Conservation (phyloP, 495 filamentous ascomycete genomes). For the Hypoxylon crocopeplum region DNA sequence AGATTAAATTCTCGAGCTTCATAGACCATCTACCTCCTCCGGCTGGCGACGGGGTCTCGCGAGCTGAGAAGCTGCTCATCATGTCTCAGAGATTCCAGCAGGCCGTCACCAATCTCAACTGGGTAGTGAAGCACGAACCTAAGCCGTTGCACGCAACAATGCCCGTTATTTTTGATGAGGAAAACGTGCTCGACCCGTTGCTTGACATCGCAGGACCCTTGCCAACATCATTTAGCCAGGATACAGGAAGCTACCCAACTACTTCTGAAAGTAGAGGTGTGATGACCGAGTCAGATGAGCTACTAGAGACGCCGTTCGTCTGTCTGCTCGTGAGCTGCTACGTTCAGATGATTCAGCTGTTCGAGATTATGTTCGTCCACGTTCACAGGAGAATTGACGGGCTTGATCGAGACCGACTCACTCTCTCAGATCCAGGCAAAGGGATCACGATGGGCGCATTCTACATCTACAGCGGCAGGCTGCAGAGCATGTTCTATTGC, state of each 20-base stretch:
- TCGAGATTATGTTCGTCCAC: constrained; percentile 29
- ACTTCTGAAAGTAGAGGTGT: background rate
- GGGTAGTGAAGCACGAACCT: constrained; percentile 28
- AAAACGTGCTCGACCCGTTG: background rate
- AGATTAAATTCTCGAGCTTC: constrained; percentile 23
- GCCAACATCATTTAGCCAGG: background rate
- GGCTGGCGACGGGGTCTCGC: constrained; percentile 20
- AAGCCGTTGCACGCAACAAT: background rate
- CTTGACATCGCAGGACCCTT: background rate
- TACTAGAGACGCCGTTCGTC: constrained; percentile 11
- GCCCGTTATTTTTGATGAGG: background rate
- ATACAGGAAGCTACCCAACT: background rate
- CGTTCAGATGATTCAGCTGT: constrained; percentile 26
- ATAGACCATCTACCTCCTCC: constrained; percentile 15
- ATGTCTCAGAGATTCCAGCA: constrained; percentile 31
- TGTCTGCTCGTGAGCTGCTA: constrained; percentile 28
- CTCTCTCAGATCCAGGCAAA: constrained; percentile 20
- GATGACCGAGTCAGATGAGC: background rate
- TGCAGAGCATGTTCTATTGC: constrained; percentile 31
- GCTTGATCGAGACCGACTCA: constrained; percentile 6
- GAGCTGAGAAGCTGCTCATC: constrained; percentile 30
- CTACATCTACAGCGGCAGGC: constrained; percentile 29
- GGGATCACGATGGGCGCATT: constrained; percentile 29
- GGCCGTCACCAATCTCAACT: constrained; percentile 27
- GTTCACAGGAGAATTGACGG: constrained; percentile 6